Evolutionary conservation across 208 protist species (phyloP).

Genomic region (Leishmania martiniquensis): DNA sequence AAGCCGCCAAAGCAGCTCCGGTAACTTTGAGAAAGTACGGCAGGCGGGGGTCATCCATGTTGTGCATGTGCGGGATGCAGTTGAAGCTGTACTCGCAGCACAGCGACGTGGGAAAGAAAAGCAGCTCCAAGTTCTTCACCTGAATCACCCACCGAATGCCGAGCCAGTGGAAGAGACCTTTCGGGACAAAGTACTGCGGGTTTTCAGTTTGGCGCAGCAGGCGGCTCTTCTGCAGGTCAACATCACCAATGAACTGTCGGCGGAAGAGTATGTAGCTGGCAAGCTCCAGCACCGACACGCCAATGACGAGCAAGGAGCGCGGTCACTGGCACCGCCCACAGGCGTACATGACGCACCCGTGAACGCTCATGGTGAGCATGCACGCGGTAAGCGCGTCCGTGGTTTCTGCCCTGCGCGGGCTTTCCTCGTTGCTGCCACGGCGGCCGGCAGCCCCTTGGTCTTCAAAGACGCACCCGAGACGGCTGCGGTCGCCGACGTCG

Average conservation of each 20-base stretch:
- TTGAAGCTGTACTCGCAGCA: constrained; percentile 92
- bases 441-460: too few relatives aligned
- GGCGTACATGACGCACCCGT: constrained; percentile 47
- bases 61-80: constrained; percentile 75
- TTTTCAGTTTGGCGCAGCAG: constrained; percentile 77
- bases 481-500: background rate
- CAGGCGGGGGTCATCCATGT: constrained; percentile 42
- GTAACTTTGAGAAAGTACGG: constrained; percentile 31
- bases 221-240: constrained; percentile 50
- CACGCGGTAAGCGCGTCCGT: too few relatives aligned
- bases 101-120: constrained; percentile 75
- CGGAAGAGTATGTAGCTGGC: constrained; percentile 60
- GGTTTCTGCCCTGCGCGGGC: too few relatives aligned
- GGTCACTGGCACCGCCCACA: constrained; percentile 16
- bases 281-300: constrained; percentile 22
- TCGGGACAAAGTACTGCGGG: constrained; percentile 69
- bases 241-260: constrained; percentile 39
- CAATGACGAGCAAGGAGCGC: constrained; percentile 16
- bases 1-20: constrained; percentile 1
- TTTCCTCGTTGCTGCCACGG: too few relatives aligned
- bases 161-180: constrained; percentile 38
- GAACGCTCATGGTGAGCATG: too few relatives aligned
- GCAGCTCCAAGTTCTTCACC: constrained; percentile 75
- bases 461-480: too few relatives aligned
- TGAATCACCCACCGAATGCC: constrained; percentile 66